A percentile compares a stretch with the other conserved stretches of the same genome.
Conservation (phyloP, 192 early-diverging fungal genomes). For the Umbelopsis sp. region DNA sequence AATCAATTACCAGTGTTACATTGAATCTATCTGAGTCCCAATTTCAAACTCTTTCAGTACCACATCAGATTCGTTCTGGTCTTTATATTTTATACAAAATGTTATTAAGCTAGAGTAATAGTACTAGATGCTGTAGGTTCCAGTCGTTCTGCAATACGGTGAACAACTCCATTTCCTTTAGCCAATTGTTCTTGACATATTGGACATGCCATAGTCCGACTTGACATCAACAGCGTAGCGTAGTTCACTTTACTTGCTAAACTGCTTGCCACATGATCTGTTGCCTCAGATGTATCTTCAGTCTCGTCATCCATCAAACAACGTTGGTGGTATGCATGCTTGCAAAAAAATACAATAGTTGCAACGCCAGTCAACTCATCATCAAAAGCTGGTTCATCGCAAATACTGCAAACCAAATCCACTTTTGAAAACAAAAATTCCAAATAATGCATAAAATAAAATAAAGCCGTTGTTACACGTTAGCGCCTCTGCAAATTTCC, state of each 20-base stretch:
- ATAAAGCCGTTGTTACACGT: neutral
- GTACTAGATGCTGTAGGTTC: conserved; percentile 7
- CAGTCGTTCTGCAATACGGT: conserved; percentile 25
- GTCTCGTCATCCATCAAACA: conserved; percentile 75
- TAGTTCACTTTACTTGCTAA: conserved; percentile 53
- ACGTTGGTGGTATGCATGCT: conserved; percentile 83
- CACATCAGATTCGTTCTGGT: neutral
- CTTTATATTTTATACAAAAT: neutral
- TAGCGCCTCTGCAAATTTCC: neutral
- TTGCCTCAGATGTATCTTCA: conserved; percentile 20
- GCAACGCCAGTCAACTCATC: conserved; percentile 34
- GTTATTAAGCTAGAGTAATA: neutral
- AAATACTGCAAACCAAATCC: conserved; percentile 47
- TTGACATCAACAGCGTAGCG: conserved; percentile 45
- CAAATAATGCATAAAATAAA: neutral
- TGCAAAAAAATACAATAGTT: conserved; percentile 88
- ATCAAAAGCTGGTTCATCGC: conserved; percentile 51
- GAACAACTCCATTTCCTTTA: conserved; percentile 39
- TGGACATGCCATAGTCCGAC: conserved; percentile 47
- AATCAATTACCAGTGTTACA: conserved; percentile 6
- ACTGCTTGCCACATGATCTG: conserved; percentile 17
- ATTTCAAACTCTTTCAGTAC: neutral
- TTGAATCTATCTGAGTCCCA: neutral
- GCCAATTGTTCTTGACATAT: conserved; percentile 53
- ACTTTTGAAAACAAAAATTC: too few species aligned